Percentiles rank a stretch among this genome's conserved stretches.
phyloP scores from a whole-genome alignment of 345 rosid genomes.

The Melaleuca alternifolia region DNA sequence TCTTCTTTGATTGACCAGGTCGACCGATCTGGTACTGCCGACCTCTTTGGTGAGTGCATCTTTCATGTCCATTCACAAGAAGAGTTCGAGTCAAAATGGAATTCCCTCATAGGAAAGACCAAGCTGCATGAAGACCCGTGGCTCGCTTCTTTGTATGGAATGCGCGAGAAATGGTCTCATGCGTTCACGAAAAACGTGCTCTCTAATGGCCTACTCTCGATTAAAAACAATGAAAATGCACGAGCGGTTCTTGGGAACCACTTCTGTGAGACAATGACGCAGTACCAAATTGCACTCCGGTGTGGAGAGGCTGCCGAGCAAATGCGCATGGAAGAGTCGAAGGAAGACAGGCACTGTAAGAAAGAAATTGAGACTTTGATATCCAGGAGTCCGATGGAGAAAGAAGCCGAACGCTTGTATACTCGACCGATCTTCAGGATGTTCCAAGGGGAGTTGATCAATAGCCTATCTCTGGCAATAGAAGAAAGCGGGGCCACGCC shows the following conservation, averaged over 20 bases:
- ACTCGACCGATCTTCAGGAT: neutral
- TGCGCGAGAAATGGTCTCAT: neutral
- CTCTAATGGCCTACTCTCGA: accelerated
- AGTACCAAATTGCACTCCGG: accelerated
- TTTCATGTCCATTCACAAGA: too few relatives aligned
- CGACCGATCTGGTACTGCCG: too few relatives aligned
- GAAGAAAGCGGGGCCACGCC: neutral
- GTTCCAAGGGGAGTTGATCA: neutral
- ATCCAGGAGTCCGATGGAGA: accelerated
- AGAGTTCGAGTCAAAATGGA: too few relatives aligned
- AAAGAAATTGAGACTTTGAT: accelerated
- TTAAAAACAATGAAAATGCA: neutral
- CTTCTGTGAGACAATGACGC: accelerated
- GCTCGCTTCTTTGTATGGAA: neutral
- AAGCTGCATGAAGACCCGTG: neutral
- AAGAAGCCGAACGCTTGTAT: neutral
- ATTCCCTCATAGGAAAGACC: neutral
- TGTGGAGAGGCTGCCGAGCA: accelerated
- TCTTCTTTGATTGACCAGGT: too few relatives aligned
- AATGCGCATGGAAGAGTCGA: accelerated
- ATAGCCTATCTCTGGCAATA: neutral
- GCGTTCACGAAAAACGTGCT: neutral
- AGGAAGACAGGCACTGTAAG: accelerated
- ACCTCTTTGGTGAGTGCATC: too few relatives aligned
- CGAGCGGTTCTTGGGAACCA: neutral